Evolutionary conservation across 441 rosid species (phyloP).

Genomic region (Raphanus hybrid): DNA sequence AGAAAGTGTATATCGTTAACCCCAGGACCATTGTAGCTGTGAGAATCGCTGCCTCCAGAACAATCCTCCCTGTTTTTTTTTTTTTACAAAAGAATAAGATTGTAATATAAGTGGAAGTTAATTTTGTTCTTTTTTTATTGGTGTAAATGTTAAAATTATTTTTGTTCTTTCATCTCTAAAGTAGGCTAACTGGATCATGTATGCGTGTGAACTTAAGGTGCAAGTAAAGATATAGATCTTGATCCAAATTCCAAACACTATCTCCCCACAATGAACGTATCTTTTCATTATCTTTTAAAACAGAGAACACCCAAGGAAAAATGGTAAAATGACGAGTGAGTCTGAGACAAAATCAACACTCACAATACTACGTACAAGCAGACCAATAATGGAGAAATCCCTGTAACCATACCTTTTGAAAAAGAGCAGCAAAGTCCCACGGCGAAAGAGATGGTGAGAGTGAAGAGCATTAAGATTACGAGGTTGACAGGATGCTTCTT

Average conservation of each 20-base stretch:
- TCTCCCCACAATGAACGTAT: not conserved
- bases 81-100: not conserved
- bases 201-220: not conserved
- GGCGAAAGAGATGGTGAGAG: constrained; percentile 35
- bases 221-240: not conserved
- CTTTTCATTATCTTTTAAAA: not conserved
- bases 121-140: not conserved
- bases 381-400: not conserved
- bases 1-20: constrained; percentile 56
- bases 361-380: not conserved
- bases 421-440: constrained; percentile 50
- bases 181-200: not conserved
- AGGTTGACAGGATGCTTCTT: constrained; percentile 47
- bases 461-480: constrained; percentile 45
- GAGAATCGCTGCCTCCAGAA: constrained; percentile 50
- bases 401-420: constrained; percentile 40
- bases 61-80: constrained; percentile 41
- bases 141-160: too few relatives aligned
- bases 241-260: not conserved
- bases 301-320: constrained; percentile 1
- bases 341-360: not conserved
- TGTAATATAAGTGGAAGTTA: not conserved
- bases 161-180: not conserved
- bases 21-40: constrained; percentile 46
- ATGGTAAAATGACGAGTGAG: constrained; percentile 13